phyloP scores from a whole-genome alignment of 2,329 filamentous ascomycete species.

The Apiospora koreana region DNA sequence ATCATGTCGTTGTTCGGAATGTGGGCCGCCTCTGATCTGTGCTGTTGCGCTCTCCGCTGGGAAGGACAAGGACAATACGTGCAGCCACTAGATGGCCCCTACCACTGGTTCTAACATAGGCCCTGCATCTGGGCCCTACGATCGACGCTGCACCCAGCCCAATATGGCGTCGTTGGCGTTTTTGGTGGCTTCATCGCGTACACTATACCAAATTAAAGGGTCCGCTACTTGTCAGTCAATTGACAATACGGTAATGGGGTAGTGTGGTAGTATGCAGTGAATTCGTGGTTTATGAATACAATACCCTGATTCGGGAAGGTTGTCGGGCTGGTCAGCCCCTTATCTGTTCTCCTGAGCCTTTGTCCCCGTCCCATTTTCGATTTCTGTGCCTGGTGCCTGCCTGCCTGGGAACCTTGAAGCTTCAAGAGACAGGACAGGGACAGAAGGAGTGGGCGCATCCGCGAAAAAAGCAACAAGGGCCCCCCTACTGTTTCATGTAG shows the following conservation, averaged over 20 bases:
- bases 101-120: not conserved
- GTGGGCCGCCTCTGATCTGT: not conserved
- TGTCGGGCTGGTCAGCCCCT: not conserved
- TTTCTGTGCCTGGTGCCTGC: conserved; percentile 1
- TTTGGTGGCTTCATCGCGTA: not conserved
- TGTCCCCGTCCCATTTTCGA: not conserved
- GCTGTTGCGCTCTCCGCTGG: not conserved
- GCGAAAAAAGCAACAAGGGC: not conserved
- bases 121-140: conserved; percentile 1
- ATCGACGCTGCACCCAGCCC: not conserved
- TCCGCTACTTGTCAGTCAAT: not conserved
- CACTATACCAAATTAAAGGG: conserved; percentile 5
- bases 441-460: not conserved
- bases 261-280: not conserved
- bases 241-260: not conserved
- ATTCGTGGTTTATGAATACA: not conserved
- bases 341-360: conserved; percentile 1
- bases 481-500: conserved; percentile 7
- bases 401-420: not conserved
- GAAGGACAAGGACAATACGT: not conserved
- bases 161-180: not conserved
- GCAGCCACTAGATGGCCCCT: not conserved
- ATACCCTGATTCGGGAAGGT: not conserved
- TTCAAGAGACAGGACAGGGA: not conserved
- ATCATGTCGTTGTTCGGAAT: not conserved